Base-by-base conservation (phyloP, 306 rosid genomes). In the Rosa chinensis region DNA sequence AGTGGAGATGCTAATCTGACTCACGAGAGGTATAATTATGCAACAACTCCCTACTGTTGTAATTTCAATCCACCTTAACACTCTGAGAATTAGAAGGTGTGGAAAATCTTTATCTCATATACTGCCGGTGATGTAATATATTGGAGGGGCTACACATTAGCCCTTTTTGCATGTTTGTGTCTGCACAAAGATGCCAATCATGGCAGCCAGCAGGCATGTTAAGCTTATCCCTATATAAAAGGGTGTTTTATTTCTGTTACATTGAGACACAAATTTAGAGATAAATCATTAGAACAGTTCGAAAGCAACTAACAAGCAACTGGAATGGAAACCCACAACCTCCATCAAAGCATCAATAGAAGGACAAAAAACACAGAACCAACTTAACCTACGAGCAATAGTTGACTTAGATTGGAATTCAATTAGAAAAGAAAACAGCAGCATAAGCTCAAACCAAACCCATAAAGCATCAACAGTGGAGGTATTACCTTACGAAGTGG, bases 401-500 rank as follows among this genome's bases (percentile, higher is more conserved):
- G 28, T 58, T 58, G 63, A 7, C 63, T 18, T 50, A 50, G 18
- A 50, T 12, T 50, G 56, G 56, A 14, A 52, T 52, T 52, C n/a
- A 52, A 52, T 52, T 52, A 52, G 20, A 52, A 52, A 52, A 14
- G 56, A 52, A 52, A 52, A 52, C n/a, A 14, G n/a, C 56, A 52
- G 56, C 56, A 52, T 47, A 47, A 47, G 50, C 50, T 47, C 56
- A 13, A 17, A 52, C n/a, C n/a, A 16, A 52, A 52, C 20, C 56
- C 56, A 52, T 52, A 14, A 11, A 52, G 56, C 56, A 52, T 61
- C 49, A 72, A 49, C 71, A 43, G 52, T 8, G 6, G 11, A 4
- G 50, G 44, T 44, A 77, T 84, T 86, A 94, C 98, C 97, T 92
- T 94, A 5, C 95, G 93, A 79, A 94, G 92, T 72, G 98, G 97